Base-by-base conservation (phyloP, 1,284 basidiomycete species). In the Trichosporon sp. region DNA sequence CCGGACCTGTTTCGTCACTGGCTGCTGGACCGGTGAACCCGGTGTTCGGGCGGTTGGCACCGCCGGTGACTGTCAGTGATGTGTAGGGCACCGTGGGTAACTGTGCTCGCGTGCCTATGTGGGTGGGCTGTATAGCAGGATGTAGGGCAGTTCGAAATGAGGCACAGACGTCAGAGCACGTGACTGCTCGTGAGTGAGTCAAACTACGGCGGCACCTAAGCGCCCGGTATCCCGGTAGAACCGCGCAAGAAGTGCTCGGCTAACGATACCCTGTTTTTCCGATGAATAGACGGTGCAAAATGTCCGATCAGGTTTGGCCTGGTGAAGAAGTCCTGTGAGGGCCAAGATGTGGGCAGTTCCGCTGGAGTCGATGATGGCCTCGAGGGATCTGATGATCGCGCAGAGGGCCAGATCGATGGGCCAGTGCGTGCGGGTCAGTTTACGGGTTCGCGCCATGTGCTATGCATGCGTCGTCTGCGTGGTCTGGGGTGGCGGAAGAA, bases 271-370 rank as follows among this genome's bases (percentile, higher is more conserved):
- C 31, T 16, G 59, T 63, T 63, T 63, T 63, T 63, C 59, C 59
- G 59, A 63, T 21, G 59, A 63, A 63, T 35, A 63, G 59, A n/a
- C 59, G 59, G 59, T 3, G 31, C 14, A 63, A 63, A 63, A 63
- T 35, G 59, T 63, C 31, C 59, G 32, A 35, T 10, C 35, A 7
- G 6, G 26, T 10, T 37, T 7, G 35, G 35, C 5, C 35, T 10
- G 8, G 38, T 32, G 31, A 63, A 35, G n/a, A 63, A 35, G 26
- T 31, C 54, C 26, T 19, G 3, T 8, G 2, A 26, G 2, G 54
- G 26, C 12, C 54, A 19, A 59, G 19, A 59, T 59, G 54, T 31
- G 54, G 54, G 54, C 54, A 59, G 21, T 8, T 14, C 10, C 10
- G 14, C 14, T 14, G 32, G 32, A 5, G 31, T 4, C 16, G 32